Evolutionary conservation across 192 early-diverging fungal genomes (phyloP).

Genomic region (Thamnidium elegans): DNA sequence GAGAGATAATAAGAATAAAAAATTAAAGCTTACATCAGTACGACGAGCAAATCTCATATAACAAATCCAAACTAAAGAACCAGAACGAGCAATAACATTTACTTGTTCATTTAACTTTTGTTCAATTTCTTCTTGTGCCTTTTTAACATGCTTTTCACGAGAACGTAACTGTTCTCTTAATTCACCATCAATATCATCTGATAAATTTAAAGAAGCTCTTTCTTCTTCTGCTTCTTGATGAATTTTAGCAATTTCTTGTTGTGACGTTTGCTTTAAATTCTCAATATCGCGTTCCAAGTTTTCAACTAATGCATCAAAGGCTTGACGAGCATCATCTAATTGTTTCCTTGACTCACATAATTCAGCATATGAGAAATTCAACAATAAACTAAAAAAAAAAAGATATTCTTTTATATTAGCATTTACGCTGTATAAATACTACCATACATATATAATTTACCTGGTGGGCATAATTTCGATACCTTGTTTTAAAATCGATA

Average conservation of each 20-base stretch:
- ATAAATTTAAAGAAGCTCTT: constrained; percentile 38
- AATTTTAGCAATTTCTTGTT: constrained; percentile 44
- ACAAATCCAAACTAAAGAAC: constrained; percentile 80
- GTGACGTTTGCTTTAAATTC: constrained; percentile 26
- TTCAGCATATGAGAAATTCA: constrained; percentile 75
- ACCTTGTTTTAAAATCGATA: constrained; percentile 60
- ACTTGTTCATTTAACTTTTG: constrained; percentile 51
- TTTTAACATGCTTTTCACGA: constrained; percentile 53
- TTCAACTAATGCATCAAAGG: constrained; percentile 53
- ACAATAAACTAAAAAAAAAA: constrained; percentile 50
- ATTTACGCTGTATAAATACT: too few relatives aligned
- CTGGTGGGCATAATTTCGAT: constrained; percentile 70
- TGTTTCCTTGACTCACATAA: constrained; percentile 63
- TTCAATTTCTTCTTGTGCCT: constrained; percentile 62
- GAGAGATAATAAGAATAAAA: background rate
- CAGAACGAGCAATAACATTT: constrained; percentile 51
- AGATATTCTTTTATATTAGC: background rate
- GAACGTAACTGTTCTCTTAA: constrained; percentile 50
- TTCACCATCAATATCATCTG: constrained; percentile 57
- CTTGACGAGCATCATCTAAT: constrained; percentile 47
- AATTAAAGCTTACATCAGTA: constrained; percentile 58
- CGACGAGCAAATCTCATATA: constrained; percentile 83
- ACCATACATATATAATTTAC: too few relatives aligned
- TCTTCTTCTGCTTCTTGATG: constrained; percentile 41
- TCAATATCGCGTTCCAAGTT: constrained; percentile 45